phyloP scores from a whole-genome alignment of 768 basidiomycete species.

The Saitozyma podzolica region DNA sequence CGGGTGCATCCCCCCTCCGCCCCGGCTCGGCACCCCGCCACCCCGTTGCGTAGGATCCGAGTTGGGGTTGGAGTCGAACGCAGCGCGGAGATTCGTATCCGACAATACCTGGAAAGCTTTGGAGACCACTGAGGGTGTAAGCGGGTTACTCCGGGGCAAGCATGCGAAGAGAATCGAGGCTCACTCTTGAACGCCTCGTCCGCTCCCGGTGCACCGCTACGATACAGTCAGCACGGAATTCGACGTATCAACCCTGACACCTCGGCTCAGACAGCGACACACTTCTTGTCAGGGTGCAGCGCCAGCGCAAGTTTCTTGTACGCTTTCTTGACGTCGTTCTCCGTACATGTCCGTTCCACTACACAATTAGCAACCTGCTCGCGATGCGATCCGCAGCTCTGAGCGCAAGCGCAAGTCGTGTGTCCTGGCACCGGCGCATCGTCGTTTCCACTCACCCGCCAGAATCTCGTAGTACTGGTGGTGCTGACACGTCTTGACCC shows the following conservation, averaged over 20 bases:
- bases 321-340: slow-evolving; percentile 66
- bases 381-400: no score
- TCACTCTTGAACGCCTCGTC: slow-evolving; percentile 97
- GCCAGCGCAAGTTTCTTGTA: slow-evolving; percentile 89
- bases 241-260: neutral
- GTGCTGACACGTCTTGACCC: slow-evolving; percentile 79
- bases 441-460: slow-evolving; percentile 48
- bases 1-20: slow-evolving; percentile 38
- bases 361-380: slow-evolving; percentile 7
- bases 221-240: neutral
- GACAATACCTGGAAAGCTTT: slow-evolving; percentile 96
- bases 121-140: slow-evolving; percentile 72
- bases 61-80: slow-evolving; percentile 64
- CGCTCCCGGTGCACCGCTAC: slow-evolving; percentile 95
- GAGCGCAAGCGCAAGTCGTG: no score
- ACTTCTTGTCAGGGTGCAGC: slow-evolving; percentile 57
- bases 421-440: neutral
- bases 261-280: slow-evolving; percentile 2
- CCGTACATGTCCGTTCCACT: slow-evolving; percentile 50
- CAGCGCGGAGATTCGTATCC: slow-evolving; percentile 87
- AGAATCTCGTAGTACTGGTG: slow-evolving; percentile 94
- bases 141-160: neutral
- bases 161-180: slow-evolving; percentile 43
- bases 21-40: slow-evolving; percentile 23
- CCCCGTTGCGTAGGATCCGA: slow-evolving; percentile 81